These are phyloP conservation scores for Nigrospora osmanthi DNA, from an alignment of 2,329 filamentous ascomycete genomes.

Conservation along the genomic window DNA sequence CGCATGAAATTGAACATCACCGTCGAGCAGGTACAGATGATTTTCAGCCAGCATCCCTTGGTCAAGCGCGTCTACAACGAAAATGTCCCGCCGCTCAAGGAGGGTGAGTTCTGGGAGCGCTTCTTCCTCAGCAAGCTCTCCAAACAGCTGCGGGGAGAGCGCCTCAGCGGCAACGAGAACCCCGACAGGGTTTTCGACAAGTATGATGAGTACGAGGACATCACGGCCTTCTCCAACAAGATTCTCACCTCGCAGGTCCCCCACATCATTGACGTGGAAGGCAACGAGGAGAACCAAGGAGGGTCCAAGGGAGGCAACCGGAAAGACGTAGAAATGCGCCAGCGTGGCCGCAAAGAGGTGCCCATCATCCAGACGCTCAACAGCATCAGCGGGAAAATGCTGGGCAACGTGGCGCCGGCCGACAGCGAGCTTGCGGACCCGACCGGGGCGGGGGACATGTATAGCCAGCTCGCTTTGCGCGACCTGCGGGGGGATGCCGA, in stretches of 20 bases:
- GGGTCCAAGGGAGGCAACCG: conserved; percentile 74
- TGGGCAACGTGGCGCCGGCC: conserved; percentile 76
- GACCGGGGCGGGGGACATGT: conserved; percentile 62
- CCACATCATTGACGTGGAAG: conserved; percentile 84
- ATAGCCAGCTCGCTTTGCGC: conserved; percentile 65
- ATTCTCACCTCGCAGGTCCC: conserved; percentile 63
- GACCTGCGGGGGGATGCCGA: conserved; percentile 71
- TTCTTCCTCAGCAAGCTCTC: conserved; percentile 90
- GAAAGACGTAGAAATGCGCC: conserved; percentile 85
- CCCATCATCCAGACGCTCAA: conserved; percentile 88
- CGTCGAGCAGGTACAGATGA: conserved; percentile 85
- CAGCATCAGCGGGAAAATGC: conserved; percentile 84
- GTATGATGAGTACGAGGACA: conserved; percentile 70
- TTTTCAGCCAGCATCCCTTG: conserved; percentile 87
- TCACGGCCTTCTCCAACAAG: conserved; percentile 40
- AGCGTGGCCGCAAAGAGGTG: conserved; percentile 59
- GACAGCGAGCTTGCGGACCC: conserved; percentile 62
- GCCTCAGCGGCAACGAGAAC: conserved; percentile 68
- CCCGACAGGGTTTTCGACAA: conserved; percentile 77
- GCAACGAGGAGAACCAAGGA: conserved; percentile 91
- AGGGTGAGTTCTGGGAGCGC: conserved; percentile 82
- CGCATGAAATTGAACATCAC: conserved; percentile 76
- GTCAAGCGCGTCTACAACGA: conserved; percentile 89
- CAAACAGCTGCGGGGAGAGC: conserved; percentile 87
- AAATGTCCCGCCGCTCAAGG: conserved; percentile 73